Percentiles rank a stretch among this genome's conserved stretches.
These are phyloP conservation scores for carrot (Daucus carota) DNA, from an alignment of 129 eudicot genomes.

Conservation along the genomic window DNA sequence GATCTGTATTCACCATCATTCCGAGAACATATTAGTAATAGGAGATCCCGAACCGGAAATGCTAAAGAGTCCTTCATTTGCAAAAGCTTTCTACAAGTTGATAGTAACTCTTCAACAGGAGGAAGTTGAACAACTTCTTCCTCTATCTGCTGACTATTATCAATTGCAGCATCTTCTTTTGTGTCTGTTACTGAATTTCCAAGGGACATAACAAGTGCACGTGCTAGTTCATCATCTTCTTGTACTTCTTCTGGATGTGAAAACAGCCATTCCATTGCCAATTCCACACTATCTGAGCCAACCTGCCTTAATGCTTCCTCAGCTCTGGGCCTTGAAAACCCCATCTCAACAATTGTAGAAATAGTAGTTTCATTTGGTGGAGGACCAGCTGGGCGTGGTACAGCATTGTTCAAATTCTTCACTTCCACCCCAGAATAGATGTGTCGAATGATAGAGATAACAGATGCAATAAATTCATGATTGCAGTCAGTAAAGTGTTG, in stretches of 20 bases:
- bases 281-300: slow-evolving; percentile 91
- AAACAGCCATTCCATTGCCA: slow-evolving; percentile 98
- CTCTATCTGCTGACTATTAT: slow-evolving; percentile 47
- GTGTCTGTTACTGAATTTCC: slow-evolving; percentile 73
- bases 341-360: slow-evolving; percentile 94
- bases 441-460: slow-evolving; percentile 68
- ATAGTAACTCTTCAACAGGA: slow-evolving; percentile 69
- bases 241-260: slow-evolving; percentile 88
- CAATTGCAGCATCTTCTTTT: slow-evolving; percentile 51
- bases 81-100: slow-evolving; percentile 71
- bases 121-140: slow-evolving; percentile 75
- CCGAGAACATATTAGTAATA: slow-evolving; percentile 77
- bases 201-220: slow-evolving; percentile 98
- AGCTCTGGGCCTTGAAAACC: slow-evolving; percentile 85
- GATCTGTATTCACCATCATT: slow-evolving; percentile 80
- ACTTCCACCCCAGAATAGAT: slow-evolving; percentile 90
- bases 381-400: slow-evolving; percentile 62
- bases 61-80: slow-evolving; percentile 73
- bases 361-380: slow-evolving; percentile 91
- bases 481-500: slow-evolving; percentile 72
- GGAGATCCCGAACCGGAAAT: slow-evolving; percentile 87
- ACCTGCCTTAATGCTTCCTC: slow-evolving; percentile 97
- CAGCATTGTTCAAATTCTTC: slow-evolving; percentile 45
- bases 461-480: slow-evolving; percentile 59
- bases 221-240: slow-evolving; percentile 99